phyloP scores from a whole-genome alignment of 108 stramenopile genomes.

The Asterionellopsis glacialis region DNA sequence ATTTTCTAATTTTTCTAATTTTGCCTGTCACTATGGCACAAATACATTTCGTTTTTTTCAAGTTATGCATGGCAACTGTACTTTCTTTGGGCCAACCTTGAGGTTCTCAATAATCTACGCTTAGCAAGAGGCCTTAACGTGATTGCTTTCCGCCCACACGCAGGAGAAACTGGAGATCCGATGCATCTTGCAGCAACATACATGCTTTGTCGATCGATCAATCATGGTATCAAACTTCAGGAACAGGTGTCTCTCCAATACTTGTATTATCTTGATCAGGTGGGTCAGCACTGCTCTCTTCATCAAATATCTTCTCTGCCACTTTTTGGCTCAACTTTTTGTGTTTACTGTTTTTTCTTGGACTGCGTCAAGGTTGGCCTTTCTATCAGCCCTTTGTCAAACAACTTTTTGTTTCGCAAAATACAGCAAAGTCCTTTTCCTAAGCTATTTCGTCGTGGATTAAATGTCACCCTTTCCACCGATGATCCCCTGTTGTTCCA shows the following conservation, averaged over 20 bases:
- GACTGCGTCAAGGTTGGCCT: conserved; percentile 51
- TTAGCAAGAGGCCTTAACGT: conserved; percentile 82
- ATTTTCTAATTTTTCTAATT: too few species aligned
- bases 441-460: conserved; percentile 73
- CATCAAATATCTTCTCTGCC: neutral
- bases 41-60: too few species aligned
- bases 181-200: conserved; percentile 97
- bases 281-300: conserved; percentile 15
- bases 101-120: conserved; percentile 88
- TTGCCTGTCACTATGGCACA: too few species aligned
- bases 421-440: conserved; percentile 92
- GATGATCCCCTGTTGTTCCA: conserved; percentile 99
- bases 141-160: conserved; percentile 92
- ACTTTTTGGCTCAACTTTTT: neutral
- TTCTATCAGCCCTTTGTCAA: conserved; percentile 91
- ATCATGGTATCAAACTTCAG: conserved; percentile 97
- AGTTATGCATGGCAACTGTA: conserved; percentile 89
- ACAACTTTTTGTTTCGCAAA: conserved; percentile 98
- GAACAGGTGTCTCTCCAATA: conserved; percentile 94
- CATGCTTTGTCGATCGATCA: conserved; percentile 91
- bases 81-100: conserved; percentile 91
- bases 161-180: conserved; percentile 95
- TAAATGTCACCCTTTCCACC: conserved; percentile 96
- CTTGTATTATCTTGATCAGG: conserved; percentile 95
- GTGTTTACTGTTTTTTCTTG: neutral